Conservation (phyloP, 139 green algal genomes). For the Chlamydomonas applanata region DNA sequence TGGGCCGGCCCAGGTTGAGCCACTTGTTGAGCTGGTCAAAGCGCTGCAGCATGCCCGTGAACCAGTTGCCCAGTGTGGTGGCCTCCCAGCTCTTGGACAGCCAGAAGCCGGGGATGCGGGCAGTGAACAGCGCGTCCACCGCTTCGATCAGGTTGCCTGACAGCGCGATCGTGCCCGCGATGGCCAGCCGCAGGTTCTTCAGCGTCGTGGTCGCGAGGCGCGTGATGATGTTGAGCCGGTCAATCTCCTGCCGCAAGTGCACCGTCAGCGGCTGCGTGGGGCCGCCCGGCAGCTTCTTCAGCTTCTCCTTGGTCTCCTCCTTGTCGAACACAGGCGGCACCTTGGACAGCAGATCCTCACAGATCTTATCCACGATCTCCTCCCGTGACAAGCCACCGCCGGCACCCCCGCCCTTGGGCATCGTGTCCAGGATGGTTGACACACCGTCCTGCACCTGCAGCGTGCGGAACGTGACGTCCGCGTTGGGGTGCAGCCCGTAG, state of each 20-base stretch:
- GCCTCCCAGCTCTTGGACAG: conserved; percentile 80
- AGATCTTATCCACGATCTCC: conserved; percentile 90
- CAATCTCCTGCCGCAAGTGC: conserved; percentile 91
- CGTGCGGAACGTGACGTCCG: conserved; percentile 91
- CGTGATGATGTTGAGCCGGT: conserved; percentile 84
- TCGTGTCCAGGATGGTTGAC: conserved; percentile 83
- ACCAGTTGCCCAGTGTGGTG: conserved; percentile 82
- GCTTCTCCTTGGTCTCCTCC: conserved; percentile 83
- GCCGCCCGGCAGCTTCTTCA: conserved; percentile 81
- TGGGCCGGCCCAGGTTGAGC: conserved; percentile 84
- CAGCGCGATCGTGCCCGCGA: conserved; percentile 88
- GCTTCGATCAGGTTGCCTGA: conserved; percentile 72
- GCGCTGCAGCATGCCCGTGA: conserved; percentile 81
- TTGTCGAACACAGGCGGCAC: conserved; percentile 80
- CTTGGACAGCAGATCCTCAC: conserved; percentile 88
- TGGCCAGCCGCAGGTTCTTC: conserved; percentile 83
- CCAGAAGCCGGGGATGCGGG: conserved; percentile 78
- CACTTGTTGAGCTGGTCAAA: conserved; percentile 92
- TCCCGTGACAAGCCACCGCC: conserved; percentile 72
- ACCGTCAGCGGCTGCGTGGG: conserved; percentile 82
- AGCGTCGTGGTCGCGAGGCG: conserved; percentile 61
- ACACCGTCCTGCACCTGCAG: conserved; percentile 79
- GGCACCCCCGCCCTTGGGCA: conserved; percentile 75
- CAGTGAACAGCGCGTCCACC: conserved; percentile 85
- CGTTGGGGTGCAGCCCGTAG: conserved; percentile 93